phyloP scores from a whole-genome alignment of 257 asterid species.

The Knoxia roxburghii region DNA sequence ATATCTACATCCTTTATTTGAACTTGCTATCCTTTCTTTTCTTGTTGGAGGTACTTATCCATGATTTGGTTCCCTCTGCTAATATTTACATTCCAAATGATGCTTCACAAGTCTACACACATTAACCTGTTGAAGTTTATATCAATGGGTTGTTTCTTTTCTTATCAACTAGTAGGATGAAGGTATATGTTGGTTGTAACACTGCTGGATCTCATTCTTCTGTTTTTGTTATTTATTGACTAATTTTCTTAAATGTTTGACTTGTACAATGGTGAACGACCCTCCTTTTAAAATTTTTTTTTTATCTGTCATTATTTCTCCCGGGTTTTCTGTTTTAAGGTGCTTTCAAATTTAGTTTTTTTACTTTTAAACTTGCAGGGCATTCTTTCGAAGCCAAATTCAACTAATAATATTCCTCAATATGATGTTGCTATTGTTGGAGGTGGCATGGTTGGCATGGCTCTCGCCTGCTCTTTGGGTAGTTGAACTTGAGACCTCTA shows the following conservation, averaged over 20 bases:
- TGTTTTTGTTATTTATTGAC: conserved; percentile 1
- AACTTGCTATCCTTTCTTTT: conserved; percentile 3
- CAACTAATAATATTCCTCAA: conserved; percentile 33
- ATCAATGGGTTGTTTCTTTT: not conserved
- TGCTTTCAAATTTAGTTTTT: conserved; percentile 10
- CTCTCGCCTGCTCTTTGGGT: conserved; percentile 92
- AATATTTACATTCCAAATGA: not conserved
- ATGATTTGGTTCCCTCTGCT: not conserved
- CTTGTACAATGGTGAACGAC: not conserved
- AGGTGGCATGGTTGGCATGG: conserved; percentile 99
- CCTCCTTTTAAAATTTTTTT: too few relatives aligned
- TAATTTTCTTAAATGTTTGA: not conserved
- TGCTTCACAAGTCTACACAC: not conserved
- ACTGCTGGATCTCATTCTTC: not conserved
- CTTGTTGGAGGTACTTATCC: not conserved
- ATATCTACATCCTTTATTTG: conserved; percentile 1
- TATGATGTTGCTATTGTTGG: conserved; percentile 97
- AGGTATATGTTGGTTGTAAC: not conserved
- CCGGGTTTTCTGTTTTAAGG: not conserved
- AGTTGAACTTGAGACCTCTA: conserved; percentile 8
- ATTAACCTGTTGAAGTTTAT: not conserved
- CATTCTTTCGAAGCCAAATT: conserved; percentile 26
- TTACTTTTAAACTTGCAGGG: conserved; percentile 33
- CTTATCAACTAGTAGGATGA: not conserved
- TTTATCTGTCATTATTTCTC: not conserved